Evolutionary conservation across 345 rosid species (phyloP), one percentile per base, ranked within the genome.

Genomic region (Hibiscus trionum): DNA sequence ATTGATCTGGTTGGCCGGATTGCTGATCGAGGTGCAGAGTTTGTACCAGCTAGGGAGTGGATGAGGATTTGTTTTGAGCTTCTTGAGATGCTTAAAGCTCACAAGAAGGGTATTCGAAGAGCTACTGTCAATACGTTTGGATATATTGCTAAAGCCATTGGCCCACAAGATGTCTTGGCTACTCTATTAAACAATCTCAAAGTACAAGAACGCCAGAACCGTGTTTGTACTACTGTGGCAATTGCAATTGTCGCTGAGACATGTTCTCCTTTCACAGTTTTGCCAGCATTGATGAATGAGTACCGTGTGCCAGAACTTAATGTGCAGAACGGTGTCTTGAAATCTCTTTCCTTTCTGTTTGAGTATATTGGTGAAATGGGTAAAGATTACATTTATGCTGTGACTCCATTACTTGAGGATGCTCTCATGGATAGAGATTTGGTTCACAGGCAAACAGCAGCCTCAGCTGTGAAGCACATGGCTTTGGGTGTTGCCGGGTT

Each of bases 361-460:
- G 98, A 95, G 79, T 95, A 95, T 86, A 95, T 95, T 55, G 99
- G 98, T 15, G 99, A 95, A 69, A 95, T 95, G 99, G 99, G 99
- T 8, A 95, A 95, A 70, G 99, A 95, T 86, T 92, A 95, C 72
- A 92, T 95, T 55, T 92, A 95, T 63, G 99, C 99, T 11, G 99
- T 95, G 71, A 95, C 99, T 72, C 99, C 99, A 4, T 78, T 95
- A n/a, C 98, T 95, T 0, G 98, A 95, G 77, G 99, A 95, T 60
- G 99, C 98, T 5, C 96, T 95, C 9, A 92, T 95, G 99, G 98
- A 95, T 82, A 84, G 99, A 70, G 99, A 95, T 72, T 70, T 95
- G 76, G 99, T 95, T 69, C 99, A 95, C 76, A 79, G 99, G 86
- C 99, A 95, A 82, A 95, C 99, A 2, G 99, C 99, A 0, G 99